Conservation (phyloP, 441 rosid genomes). For the Populus hybrid region DNA sequence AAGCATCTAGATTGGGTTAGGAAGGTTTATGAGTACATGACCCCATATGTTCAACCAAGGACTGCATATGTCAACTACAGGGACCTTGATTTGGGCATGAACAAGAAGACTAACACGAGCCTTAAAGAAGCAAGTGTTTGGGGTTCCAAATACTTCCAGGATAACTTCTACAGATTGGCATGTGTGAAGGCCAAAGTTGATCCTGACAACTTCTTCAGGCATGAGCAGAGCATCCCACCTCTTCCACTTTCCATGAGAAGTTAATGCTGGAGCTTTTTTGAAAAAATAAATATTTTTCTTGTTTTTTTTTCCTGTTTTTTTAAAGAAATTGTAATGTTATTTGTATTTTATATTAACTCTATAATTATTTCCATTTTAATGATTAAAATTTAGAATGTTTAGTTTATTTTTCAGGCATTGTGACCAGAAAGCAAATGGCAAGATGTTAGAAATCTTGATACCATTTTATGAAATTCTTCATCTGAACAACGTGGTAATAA, state of each 20-base stretch:
- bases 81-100: constrained; percentile 51
- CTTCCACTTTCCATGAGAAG: neutral
- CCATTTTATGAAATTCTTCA: too few species aligned
- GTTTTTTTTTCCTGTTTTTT: too few species aligned
- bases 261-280: too few species aligned
- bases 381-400: too few species aligned
- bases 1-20: constrained; percentile 34
- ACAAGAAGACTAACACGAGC: neutral
- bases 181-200: neutral
- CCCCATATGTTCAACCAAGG: constrained; percentile 12
- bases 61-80: constrained; percentile 28
- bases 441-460: too few species aligned
- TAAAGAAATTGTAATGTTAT: too few species aligned
- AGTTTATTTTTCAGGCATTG: too few species aligned
- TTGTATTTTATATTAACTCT: too few species aligned
- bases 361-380: too few species aligned
- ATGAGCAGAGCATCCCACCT: neutral
- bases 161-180: neutral
- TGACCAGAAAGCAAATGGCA: too few species aligned
- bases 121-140: constrained; percentile 17
- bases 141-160: neutral
- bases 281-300: too few species aligned
- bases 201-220: neutral
- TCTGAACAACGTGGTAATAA: too few species aligned
- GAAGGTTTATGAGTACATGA: constrained; percentile 47